A percentile compares a stretch with the other conserved stretches of the same genome.
These are phyloP conservation scores for Agrostemma githago DNA, from an alignment of 148 eudicot species.

Conservation along the genomic window DNA sequence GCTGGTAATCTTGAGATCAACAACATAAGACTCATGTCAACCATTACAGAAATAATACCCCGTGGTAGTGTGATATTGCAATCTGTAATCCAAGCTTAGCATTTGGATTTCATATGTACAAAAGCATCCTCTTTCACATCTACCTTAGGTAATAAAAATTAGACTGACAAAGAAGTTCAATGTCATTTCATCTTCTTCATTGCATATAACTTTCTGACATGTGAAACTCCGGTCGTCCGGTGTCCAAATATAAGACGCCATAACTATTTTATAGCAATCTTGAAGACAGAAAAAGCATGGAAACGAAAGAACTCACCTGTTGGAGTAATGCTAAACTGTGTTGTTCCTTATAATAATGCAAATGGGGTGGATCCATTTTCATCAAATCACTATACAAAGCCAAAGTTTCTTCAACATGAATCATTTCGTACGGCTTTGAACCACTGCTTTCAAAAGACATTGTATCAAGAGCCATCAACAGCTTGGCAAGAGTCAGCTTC, in stretches of 20 bases:
- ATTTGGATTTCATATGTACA: too few species aligned
- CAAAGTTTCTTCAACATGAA: slow-evolving; percentile 51
- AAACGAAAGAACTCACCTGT: slow-evolving; percentile 40
- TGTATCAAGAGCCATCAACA: slow-evolving; percentile 64
- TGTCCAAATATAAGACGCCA: neutral
- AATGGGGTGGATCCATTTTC: slow-evolving; percentile 61
- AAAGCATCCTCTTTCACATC: neutral
- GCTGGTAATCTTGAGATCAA: slow-evolving; percentile 49
- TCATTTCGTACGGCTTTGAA: slow-evolving; percentile 25
- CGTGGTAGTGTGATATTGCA: too few species aligned
- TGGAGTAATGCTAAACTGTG: slow-evolving; percentile 56
- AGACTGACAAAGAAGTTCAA: neutral
- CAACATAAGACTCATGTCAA: slow-evolving; percentile 2
- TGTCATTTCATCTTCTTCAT: neutral
- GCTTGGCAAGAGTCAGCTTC: slow-evolving; percentile 84
- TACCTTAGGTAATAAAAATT: too few species aligned
- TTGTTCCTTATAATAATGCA: slow-evolving; percentile 66
- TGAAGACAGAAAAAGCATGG: neutral
- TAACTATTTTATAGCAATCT: neutral
- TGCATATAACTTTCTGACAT: neutral
- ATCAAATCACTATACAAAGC: slow-evolving; percentile 61
- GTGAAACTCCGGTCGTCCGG: neutral
- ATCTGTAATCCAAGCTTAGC: too few species aligned
- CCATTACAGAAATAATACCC: neutral
- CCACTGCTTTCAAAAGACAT: slow-evolving; percentile 26